A percentile compares a stretch with the other conserved stretches of the same genome.
Conservation (phyloP, 2,329 filamentous ascomycete genomes). For the Drechslerella stenobrocha region DNA sequence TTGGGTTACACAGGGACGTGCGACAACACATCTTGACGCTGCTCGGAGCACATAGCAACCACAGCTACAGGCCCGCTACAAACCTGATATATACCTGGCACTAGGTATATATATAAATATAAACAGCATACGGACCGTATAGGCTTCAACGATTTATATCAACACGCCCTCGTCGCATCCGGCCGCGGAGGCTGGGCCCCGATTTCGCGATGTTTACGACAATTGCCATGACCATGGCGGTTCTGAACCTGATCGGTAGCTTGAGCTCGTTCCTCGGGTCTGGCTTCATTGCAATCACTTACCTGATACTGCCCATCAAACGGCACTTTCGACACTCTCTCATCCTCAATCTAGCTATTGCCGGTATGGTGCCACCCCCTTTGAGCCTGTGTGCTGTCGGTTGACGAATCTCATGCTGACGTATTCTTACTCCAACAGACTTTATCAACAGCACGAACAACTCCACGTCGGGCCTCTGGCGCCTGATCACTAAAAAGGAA, state of each 20-base stretch:
- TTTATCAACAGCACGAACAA: slow-evolving; percentile 58
- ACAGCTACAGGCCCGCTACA: no score
- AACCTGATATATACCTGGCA: no score
- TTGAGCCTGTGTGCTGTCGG: neutral
- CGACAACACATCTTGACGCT: no score
- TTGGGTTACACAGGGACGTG: slow-evolving; percentile 9
- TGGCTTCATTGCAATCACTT: slow-evolving; percentile 43
- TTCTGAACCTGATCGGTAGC: slow-evolving; percentile 44
- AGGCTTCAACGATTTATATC: neutral
- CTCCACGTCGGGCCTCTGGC: slow-evolving; percentile 56
- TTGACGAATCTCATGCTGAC: neutral
- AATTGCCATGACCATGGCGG: slow-evolving; percentile 27
- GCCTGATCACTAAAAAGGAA: slow-evolving; percentile 53
- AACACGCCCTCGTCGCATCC: neutral
- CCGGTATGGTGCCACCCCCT: slow-evolving; percentile 19
- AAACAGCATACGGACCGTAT: no score
- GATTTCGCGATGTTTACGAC: slow-evolving; percentile 22
- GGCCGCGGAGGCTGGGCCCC: neutral
- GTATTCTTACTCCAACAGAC: slow-evolving; percentile 54
- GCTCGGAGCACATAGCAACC: no score
- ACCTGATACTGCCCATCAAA: slow-evolving; percentile 46
- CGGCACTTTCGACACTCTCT: slow-evolving; percentile 47
- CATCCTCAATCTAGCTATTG: slow-evolving; percentile 46
- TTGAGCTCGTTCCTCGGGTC: slow-evolving; percentile 38
- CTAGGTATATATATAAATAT: no score